A percentile compares a stretch with the other conserved stretches of the same genome.
Evolutionary conservation across 345 rosid species (phyloP).

Genomic region (Rhodamnia argentea): DNA sequence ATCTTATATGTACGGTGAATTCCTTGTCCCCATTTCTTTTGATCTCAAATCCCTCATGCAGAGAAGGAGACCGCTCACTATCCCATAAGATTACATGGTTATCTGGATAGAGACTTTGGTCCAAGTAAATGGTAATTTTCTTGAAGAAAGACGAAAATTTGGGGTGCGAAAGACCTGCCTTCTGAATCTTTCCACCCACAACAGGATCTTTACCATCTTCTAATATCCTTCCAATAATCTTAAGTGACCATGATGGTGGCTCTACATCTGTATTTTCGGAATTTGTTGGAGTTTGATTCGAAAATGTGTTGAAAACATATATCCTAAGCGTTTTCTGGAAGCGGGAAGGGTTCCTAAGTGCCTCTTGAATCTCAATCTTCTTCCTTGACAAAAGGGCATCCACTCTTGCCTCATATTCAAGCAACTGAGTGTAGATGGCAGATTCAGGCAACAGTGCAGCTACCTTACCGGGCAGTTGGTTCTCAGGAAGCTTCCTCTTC

Average conservation of each 20-base stretch:
- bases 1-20: conserved; percentile 3
- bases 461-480: conserved; percentile 4
- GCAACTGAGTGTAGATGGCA: conserved; percentile 9
- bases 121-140: conserved; percentile 14
- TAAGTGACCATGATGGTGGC: conserved; percentile 16
- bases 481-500: conserved; percentile 10
- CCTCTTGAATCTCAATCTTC: conserved; percentile 15
- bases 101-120: conserved; percentile 11
- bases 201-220: conserved; percentile 11
- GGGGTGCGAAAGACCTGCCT: not conserved
- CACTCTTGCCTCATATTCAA: conserved; percentile 10
- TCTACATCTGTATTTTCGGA: conserved; percentile 1
- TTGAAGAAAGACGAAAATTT: conserved; percentile 13
- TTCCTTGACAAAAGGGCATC: conserved; percentile 8
- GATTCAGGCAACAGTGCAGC: conserved; percentile 11
- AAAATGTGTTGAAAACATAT: conserved; percentile 13
- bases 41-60: conserved; percentile 16
- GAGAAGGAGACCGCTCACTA: conserved; percentile 7
- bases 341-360: conserved; percentile 3
- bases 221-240: conserved; percentile 11
- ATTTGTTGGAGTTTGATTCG: conserved; percentile 1
- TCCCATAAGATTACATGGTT: conserved; percentile 14
- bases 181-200: not conserved
- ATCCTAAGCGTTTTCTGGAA: conserved; percentile 11
- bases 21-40: conserved; percentile 14